These are phyloP conservation scores for Thermomyces lanuginosus DNA, from an alignment of 2,329 filamentous ascomycete genomes.

Conservation along the genomic window DNA sequence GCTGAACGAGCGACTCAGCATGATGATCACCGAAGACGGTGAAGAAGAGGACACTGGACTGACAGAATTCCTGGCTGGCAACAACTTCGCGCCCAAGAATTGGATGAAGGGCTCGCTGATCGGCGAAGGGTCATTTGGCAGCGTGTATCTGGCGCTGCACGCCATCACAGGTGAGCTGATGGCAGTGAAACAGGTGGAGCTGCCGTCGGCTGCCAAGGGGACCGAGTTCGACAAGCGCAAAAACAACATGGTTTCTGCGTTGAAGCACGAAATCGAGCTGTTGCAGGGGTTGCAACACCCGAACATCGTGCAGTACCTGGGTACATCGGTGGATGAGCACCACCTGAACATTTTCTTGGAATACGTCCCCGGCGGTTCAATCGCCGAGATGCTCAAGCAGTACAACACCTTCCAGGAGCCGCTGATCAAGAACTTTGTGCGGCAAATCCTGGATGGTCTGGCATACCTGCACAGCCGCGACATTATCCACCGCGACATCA, in stretches of 20 bases:
- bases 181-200: slow-evolving; percentile 94
- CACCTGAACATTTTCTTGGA: slow-evolving; percentile 99
- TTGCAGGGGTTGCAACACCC: slow-evolving; percentile 85
- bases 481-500: slow-evolving; percentile 98
- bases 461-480: slow-evolving; percentile 87
- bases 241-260: slow-evolving; percentile 92
- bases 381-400: slow-evolving; percentile 96
- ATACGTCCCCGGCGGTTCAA: slow-evolving; percentile 92
- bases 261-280: slow-evolving; percentile 91
- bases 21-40: slow-evolving; percentile 75
- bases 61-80: slow-evolving; percentile 73
- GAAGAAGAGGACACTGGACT: slow-evolving; percentile 84
- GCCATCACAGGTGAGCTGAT: slow-evolving; percentile 93
- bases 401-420: slow-evolving; percentile 91
- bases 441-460: slow-evolving; percentile 82
- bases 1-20: slow-evolving; percentile 63
- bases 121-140: slow-evolving; percentile 90
- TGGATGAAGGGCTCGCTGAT: slow-evolving; percentile 99
- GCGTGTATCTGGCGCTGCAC: slow-evolving; percentile 86
- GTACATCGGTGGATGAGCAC: slow-evolving; percentile 77
- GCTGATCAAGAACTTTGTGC: slow-evolving; percentile 86
- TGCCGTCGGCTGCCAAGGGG: slow-evolving; percentile 64
- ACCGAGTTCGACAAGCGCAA: slow-evolving; percentile 73
- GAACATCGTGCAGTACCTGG: slow-evolving; percentile 96
- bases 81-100: slow-evolving; percentile 91